Evolutionary conservation across 306 rosid genomes (phyloP).

Genomic region (Vigna unguiculata): DNA sequence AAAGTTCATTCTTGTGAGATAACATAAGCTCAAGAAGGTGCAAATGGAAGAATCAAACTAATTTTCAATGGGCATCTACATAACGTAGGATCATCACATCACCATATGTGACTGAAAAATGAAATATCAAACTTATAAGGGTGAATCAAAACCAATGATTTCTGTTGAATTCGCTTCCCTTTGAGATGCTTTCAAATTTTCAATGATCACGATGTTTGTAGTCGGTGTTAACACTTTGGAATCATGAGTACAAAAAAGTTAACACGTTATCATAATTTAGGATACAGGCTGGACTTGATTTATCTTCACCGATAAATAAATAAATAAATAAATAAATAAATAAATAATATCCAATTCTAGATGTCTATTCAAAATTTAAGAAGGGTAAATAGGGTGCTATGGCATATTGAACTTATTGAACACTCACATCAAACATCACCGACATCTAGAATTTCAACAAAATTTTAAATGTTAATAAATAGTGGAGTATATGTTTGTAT

Average conservation of each 20-base stretch:
- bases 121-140: slow-evolving; percentile 1
- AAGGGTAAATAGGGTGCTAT: neutral
- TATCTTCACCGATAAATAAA: neutral
- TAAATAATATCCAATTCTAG: neutral
- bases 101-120: slow-evolving; percentile 22
- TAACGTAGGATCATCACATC: neutral
- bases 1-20: neutral
- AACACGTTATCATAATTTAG: neutral
- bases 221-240: slow-evolving; percentile 41
- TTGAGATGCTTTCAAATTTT: slow-evolving; percentile 34
- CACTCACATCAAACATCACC: slow-evolving; percentile 11
- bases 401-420: neutral
- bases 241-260: slow-evolving; percentile 30
- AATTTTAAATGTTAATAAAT: neutral
- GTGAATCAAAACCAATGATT: slow-evolving; percentile 36
- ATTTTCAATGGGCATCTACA: neutral
- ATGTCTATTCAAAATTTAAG: slow-evolving; percentile 6
- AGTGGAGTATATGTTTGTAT: neutral
- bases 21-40: neutral
- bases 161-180: neutral
- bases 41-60: slow-evolving; percentile 12
- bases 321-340: neutral
- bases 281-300: slow-evolving; percentile 25
- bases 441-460: slow-evolving; percentile 21
- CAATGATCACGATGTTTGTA: slow-evolving; percentile 26